Evolutionary conservation across 139 green algal species (phyloP), one percentile per base, ranked within the genome.

Genomic region (Desmodesmus armatus): DNA sequence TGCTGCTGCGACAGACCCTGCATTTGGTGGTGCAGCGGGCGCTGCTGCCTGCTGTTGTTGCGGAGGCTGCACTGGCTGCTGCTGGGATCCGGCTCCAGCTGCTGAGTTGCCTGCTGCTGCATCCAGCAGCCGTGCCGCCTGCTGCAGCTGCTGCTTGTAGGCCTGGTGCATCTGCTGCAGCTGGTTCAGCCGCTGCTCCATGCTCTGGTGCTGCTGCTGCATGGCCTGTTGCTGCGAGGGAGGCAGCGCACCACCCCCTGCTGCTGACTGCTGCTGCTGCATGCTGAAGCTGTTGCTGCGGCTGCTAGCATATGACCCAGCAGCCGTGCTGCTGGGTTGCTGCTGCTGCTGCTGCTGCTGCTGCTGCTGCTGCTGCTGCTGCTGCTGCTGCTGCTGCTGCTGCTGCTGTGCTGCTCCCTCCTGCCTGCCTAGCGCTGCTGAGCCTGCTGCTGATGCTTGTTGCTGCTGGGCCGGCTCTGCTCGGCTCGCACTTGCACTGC

Each of bases 191-290:
- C 29, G 11, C n/a, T 79, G 71, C 41, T 65, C 15, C 21, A 15
- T 51, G 39, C 2, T 23, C 11, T 13, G 39, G 19, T 77, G 69
- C 69, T 77, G 69, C 37, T 55, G 37, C 41, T 78, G 71, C 51
- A 27, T 13, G 13, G 51, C 17, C 17, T 62, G 51, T 17, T 62
- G 51, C 51, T 62, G 51, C 15, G 51, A 17, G 13, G 17, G 51
- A 13, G 51, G n/a, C n/a, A n/a, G n/a, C n/a, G n/a, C n/a, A n/a
- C n/a, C n/a, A n/a, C n/a, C n/a, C n/a, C n/a, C n/a, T n/a, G n/a
- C n/a, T n/a, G n/a, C n/a, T n/a, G n/a, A 17, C 71, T 78, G 71
- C 41, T 78, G 71, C 25, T 79, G 71, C 33, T 78, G 69, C 15
- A 2, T 78, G 3, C 2, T 78, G 27, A 53, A 31, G 39, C 39